Evolutionary conservation across 2,329 filamentous ascomycete genomes (phyloP).

Genomic region (Diaporthe citriasiana): DNA sequence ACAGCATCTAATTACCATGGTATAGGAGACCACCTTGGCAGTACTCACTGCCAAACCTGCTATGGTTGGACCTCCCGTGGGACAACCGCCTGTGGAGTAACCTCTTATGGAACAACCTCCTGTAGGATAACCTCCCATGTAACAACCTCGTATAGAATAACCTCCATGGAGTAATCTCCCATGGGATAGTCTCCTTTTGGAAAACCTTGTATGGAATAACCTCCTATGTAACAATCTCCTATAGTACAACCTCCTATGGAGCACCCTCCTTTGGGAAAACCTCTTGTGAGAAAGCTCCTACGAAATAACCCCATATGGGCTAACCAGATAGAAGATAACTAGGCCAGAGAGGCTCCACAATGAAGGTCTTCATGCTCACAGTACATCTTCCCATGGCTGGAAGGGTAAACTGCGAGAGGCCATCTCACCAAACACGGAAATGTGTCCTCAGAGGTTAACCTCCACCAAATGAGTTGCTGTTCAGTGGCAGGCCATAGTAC

Average conservation of each 20-base stretch:
- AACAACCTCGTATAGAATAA: neutral
- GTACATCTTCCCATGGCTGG: neutral
- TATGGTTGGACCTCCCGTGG: no score
- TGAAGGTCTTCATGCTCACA: neutral
- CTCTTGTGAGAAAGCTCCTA: neutral
- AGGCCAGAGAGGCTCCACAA: no score
- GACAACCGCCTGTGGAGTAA: no score
- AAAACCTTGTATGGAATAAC: neutral
- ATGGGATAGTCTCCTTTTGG: neutral
- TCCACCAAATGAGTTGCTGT: neutral
- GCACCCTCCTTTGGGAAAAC: neutral
- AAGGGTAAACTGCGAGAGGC: neutral
- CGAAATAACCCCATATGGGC: neutral
- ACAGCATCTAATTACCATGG: no score
- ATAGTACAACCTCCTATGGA: neutral
- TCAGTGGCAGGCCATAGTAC: no score
- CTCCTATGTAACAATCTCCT: neutral
- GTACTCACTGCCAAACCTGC: no score
- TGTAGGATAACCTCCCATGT: no score
- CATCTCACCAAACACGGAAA: neutral
- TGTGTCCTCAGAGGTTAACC: neutral
- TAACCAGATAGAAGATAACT: no score
- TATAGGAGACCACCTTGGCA: no score
- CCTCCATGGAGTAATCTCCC: neutral
- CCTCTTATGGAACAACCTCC: no score